Base-by-base conservation (phyloP, 176 grass and related monocot species). In the Dactylis glomerata region DNA sequence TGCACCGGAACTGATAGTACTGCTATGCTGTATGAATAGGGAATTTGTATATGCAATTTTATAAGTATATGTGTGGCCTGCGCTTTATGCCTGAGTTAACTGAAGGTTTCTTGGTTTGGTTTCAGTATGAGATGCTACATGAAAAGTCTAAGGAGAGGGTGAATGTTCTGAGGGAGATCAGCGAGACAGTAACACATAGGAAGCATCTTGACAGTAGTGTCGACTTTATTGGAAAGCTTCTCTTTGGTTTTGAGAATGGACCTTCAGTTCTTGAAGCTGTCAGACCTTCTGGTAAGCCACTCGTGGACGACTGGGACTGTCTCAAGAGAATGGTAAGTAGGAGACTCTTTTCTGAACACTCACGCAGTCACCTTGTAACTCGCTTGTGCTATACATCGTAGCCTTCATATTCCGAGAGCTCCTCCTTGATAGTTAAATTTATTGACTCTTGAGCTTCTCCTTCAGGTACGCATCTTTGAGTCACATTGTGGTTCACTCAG, bases 241-340 rank as follows among this genome's bases (percentile, higher is more conserved):
- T 96, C 32, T 99, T 99, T 87, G 96, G 96, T 40, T 26, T 82
- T 54, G 64, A 83, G 64, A 84, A 67, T 26, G 93, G 91, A 19
- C 87, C 93, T 90, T 85, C 86, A 8, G 77, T 66, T 9, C 84
- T 97, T 71, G 52, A 81, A 68, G 59, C 84, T 33, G 75, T 92
- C 64, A 91, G 96, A 75, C 84, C 84, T 63, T 13, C 74, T 27
- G 86, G 86, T 6, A 79, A 80, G 41, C 92, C 93, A 22, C 69
- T 99, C 3, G 93, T 94, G 58, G 87, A 96, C 61, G 96, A 99
- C 73, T 99, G 93, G 93, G 91, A 62, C 75, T 99, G 96, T 76
- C 82, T 99, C 87, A 99, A 99, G 85, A 65, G 68, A 80, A 96
- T 77, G 93, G 93, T 99, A 86, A 85, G 31, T 37, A 26, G 47